Base-by-base conservation (phyloP, 805 yeast species). In the Yamadazyma scolyti region DNA sequence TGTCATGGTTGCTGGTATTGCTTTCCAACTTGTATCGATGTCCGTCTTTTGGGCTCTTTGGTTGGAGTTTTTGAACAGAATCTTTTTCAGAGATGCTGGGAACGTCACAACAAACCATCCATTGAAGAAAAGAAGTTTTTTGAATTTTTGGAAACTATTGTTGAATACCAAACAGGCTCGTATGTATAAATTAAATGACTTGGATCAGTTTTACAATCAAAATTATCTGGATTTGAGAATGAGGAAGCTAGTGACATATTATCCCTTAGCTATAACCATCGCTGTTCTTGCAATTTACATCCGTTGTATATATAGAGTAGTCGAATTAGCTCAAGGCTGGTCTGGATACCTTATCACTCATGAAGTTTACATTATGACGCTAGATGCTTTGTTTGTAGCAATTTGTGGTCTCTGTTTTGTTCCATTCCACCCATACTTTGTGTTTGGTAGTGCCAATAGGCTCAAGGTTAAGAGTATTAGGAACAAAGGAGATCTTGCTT, bases 1-100 rank as follows among this genome's bases (percentile, higher is more conserved):
- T 33, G 43, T 50, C 18, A 62, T 62, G 68, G 50, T 60, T 43
- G 63, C 56, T 4, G 68, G 69, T 22, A 54, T 62, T 26, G 44
- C 45, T 16, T 47, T 60, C 33, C 69, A 62, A 41, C 60, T 58
- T 13, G 33, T 52, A 12, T 53, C 65, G 11, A 62, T 62, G 67
- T 28, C 59, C 2, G 31, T 60, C 1, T 62, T 61, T 34, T 36
- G 58, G 9, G 14, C 38, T 9, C 50, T 61, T 24, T 61, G 64
- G 66, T 48, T 52, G 27, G 49, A 44, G 18, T 59, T 57, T 38
- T 48, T 61, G 31, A 32, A 34, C 33, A 44, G 58, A 17, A 26
- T 53, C 3, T 60, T 40, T 33, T 61, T 61, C 43, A 46, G 38
- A 22, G 40, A 48, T 22, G 25, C 42, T 4, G 20, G 27, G 4